Base-by-base conservation (phyloP, 257 asterid species). In the Echites panduratus region DNA sequence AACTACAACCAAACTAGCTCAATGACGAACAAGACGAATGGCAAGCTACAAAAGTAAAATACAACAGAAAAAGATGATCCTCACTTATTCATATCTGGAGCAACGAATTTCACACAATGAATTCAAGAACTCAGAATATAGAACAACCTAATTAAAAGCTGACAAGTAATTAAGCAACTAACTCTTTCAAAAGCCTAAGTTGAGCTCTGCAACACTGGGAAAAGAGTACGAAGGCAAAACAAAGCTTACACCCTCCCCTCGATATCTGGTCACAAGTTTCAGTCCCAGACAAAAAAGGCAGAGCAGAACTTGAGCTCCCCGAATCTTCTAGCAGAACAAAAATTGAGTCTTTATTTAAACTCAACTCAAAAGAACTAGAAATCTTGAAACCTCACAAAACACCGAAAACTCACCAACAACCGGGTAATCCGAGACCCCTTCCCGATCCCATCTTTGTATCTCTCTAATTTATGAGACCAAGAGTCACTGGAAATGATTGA, bases 401-500 rank as follows among this genome's bases (percentile, higher is more conserved):
- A 79, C 74, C 73, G 71, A 79, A 71, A 48, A 83, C 85, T 80
- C 80, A 82, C 83, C 86, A 74, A 76, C 69, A 71, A 70, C 68
- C 52, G 71, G 53, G 87, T 65, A 78, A 82, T 68, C 80, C 79
- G 86, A 71, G 86, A 82, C 74, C 70, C 70, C 22, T 67, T 54
- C 29, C 66, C 53, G 77, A 76, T 19, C 71, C 68, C 74, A 41
- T 49, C 57, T 63, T 48, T 72, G 47, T 47, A 76, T 68, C 57
- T 71, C 80, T 64, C 76, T 70, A 65, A 84, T 76, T 79, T 74
- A 83, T 47, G 80, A 80, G 81, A 49, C 62, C 70, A 68, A 17
- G 59, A 70, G 67, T 74, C 68, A 38, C 2, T 73, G 85, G 81
- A 78, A 84, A 87, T 89, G 89, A 91, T 89, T 80, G 89, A 81